phyloP scores from a whole-genome alignment of 2,329 filamentous ascomycete genomes.

The Akanthomyces muscarius region DNA sequence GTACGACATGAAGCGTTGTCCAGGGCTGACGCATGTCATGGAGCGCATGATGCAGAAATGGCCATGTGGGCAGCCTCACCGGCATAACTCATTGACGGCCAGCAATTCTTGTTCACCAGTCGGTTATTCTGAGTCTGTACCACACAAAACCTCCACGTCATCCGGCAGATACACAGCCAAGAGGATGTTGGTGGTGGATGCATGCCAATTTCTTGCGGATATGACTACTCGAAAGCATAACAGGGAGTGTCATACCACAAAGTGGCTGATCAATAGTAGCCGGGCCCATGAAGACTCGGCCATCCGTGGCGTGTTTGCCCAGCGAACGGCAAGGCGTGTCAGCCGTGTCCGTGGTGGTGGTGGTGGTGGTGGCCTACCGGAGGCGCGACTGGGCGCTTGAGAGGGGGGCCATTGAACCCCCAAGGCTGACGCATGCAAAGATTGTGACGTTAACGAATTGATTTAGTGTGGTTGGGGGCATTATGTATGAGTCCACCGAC shows the following conservation, averaged over 20 bases:
- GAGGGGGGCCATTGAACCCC: not conserved
- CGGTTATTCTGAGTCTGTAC: not conserved
- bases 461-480: not conserved
- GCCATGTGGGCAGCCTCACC: not conserved
- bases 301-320: not conserved
- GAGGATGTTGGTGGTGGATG: not conserved
- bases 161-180: not conserved
- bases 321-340: not conserved
- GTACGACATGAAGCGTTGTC: not conserved
- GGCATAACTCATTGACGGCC: not conserved
- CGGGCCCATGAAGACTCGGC: not conserved
- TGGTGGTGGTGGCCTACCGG: not conserved
- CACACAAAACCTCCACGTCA: not conserved
- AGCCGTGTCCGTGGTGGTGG: not conserved
- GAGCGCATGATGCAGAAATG: not conserved
- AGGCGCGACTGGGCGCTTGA: not conserved
- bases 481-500: too few species aligned
- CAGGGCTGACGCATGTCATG: not conserved
- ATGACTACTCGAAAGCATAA: not conserved
- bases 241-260: not conserved
- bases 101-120: not conserved
- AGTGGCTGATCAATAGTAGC: not conserved
- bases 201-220: not conserved
- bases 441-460: not conserved
- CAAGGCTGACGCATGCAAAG: not conserved